Conservation (phyloP, 2,329 filamentous ascomycete genomes). For the Sarocladium strictum region DNA sequence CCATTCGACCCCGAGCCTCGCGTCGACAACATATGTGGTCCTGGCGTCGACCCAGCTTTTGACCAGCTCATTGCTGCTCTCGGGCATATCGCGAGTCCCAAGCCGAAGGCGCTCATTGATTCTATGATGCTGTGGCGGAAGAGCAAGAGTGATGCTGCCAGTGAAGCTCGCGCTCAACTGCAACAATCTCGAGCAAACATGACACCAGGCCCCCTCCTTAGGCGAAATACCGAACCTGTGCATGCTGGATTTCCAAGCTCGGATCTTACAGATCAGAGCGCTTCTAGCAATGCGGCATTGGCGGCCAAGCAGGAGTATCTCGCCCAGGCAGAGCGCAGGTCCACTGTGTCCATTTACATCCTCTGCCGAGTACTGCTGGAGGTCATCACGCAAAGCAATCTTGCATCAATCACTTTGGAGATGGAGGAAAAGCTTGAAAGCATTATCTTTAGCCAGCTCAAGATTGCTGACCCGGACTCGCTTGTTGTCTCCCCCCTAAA, state of each 20-base stretch:
- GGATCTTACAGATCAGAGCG: slow-evolving; percentile 20
- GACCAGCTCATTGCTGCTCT: slow-evolving; percentile 91
- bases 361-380: slow-evolving; percentile 90
- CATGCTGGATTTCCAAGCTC: slow-evolving; percentile 32
- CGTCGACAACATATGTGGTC: slow-evolving; percentile 86
- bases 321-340: slow-evolving; percentile 77
- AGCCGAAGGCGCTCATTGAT: slow-evolving; percentile 92
- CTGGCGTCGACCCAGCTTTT: slow-evolving; percentile 79
- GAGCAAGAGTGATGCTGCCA: slow-evolving; percentile 85
- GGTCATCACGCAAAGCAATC: slow-evolving; percentile 83
- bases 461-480: slow-evolving; percentile 79
- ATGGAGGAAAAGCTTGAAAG: slow-evolving; percentile 92
- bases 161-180: slow-evolving; percentile 55
- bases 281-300: slow-evolving; percentile 32
- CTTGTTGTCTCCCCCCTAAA: slow-evolving; percentile 72
- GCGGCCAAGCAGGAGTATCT: slow-evolving; percentile 63
- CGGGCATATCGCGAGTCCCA: slow-evolving; percentile 88
- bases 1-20: slow-evolving; percentile 75
- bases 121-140: slow-evolving; percentile 98
- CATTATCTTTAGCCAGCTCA: slow-evolving; percentile 95
- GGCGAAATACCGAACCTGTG: slow-evolving; percentile 70
- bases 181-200: slow-evolving; percentile 43
- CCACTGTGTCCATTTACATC: slow-evolving; percentile 92
- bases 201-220: slow-evolving; percentile 47
- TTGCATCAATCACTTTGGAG: slow-evolving; percentile 76